phyloP scores from a whole-genome alignment of 1,284 basidiomycete species.

The Ganoderma leucocontextum region DNA sequence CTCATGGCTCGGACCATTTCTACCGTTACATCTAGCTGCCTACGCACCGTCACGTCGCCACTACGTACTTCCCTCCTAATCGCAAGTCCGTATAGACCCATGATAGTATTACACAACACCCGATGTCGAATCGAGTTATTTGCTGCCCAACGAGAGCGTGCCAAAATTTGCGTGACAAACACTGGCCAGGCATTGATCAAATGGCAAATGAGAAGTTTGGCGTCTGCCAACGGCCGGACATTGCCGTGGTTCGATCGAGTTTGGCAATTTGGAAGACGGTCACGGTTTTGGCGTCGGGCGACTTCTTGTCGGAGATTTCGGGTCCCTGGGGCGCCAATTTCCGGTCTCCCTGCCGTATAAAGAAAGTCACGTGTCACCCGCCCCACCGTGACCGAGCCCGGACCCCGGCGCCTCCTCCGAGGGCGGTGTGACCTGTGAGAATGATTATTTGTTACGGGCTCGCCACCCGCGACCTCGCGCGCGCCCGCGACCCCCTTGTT shows the following conservation, averaged over 20 bases:
- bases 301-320: too few species aligned
- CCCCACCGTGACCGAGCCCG: too few species aligned
- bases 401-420: too few species aligned
- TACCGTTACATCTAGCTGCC: conserved; percentile 17
- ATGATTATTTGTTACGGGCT: too few species aligned
- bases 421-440: too few species aligned
- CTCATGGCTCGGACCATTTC: conserved; percentile 21
- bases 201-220: background rate
- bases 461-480: too few species aligned
- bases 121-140: conserved; percentile 18
- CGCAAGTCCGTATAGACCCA: conserved; percentile 25
- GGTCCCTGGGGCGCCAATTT: too few species aligned
- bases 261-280: conserved; percentile 4
- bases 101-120: conserved; percentile 17
- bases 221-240: conserved; percentile 15
- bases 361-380: too few species aligned
- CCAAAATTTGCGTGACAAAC: conserved; percentile 12
- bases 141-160: background rate
- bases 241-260: conserved; percentile 20
- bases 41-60: conserved; percentile 11
- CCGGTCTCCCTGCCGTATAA: too few species aligned
- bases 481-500: too few species aligned
- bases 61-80: conserved; percentile 27
- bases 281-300: conserved; percentile 3
- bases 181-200: background rate